Base-by-base conservation (phyloP, 2,329 filamentous ascomycete species). In the Microcyclospora pomicola region DNA sequence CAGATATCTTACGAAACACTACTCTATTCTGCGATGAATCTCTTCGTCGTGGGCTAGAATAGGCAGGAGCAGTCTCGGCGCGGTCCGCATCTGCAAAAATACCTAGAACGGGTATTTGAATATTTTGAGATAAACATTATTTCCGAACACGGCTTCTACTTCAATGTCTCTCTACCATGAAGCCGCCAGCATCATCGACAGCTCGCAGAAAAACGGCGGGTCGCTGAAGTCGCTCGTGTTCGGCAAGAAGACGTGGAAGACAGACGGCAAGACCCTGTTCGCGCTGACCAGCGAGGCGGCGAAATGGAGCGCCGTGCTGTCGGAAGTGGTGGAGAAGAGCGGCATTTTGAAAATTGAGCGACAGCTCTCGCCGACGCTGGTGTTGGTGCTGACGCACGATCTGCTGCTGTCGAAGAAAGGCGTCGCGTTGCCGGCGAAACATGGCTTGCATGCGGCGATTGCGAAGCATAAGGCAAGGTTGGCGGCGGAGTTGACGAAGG, bases 131-230 rank as follows among this genome's bases (percentile, higher is more conserved):
- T 24, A 24, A 4, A 24, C 19, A 24, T 24, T 24, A 7, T 24
- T 24, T 24, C 7, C 7, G 5, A 7, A 24, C 4, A 24, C 7
- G 19, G 19, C 19, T 24, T 24, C 7, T n/a, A n/a, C 19, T 33
- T n/a, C 41, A 11, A 96, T 96, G 88, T 93, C 87, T 34, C 79
- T 98, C 40, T 98, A 98, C 59, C 82, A 93, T 58, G 91, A 96
- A 65, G 82, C 87, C 6, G 85, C 82, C 3, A 71, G 77, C 11
- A 67, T 95, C 28, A 64, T 98, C 39, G 71, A 72, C 3, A 71
- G 70, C 6, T 63, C 76, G 2, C 64, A 73, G 1, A 71, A 73
- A n/a, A 63, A 69, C 2, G 79, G 80, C n/a, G 85, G 84, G 13
- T 94, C 84, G 16, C 71, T 96, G 46, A 94, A 92, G 60, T 84